phyloP scores from a whole-genome alignment of 495 filamentous ascomycete genomes.

The Penicillium manginii region DNA sequence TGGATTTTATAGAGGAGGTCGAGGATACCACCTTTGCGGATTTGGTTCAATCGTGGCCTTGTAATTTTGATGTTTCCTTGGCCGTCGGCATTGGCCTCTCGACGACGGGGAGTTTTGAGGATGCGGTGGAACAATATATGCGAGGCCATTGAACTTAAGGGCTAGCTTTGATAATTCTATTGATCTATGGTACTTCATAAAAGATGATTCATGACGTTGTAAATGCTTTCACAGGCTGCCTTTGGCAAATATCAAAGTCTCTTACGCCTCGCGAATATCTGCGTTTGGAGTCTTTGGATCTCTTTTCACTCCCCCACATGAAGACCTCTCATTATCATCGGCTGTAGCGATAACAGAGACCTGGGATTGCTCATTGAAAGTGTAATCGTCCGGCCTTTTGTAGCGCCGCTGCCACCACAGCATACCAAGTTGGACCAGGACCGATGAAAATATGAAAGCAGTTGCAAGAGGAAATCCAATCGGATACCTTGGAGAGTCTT shows the following conservation, averaged over 20 bases:
- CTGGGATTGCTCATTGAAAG: not conserved
- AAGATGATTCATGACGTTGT: too few relatives aligned
- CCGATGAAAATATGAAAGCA: constrained; percentile 15
- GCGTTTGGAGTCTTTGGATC: not conserved
- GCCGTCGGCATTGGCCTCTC: not conserved
- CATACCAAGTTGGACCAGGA: constrained; percentile 8
- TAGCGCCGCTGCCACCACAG: constrained; percentile 12
- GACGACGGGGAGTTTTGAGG: not conserved
- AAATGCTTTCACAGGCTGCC: too few relatives aligned
- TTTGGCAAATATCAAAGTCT: not conserved
- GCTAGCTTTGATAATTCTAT: not conserved
- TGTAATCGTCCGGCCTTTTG: not conserved
- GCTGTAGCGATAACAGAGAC: not conserved
- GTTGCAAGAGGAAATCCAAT: constrained; percentile 26
- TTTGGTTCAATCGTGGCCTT: not conserved
- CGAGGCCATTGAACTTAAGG: not conserved
- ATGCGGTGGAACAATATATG: not conserved
- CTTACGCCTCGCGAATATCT: not conserved
- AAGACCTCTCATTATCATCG: not conserved
- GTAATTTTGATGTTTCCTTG: not conserved
- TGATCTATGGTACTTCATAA: too few relatives aligned
- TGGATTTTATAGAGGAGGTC: not conserved
- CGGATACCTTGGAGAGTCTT: constrained; percentile 22
- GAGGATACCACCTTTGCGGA: not conserved
- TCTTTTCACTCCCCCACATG: not conserved